Evolutionary conservation across 2,329 filamentous ascomycete genomes (phyloP).

Genomic region (Calcarisporium arbuscula): DNA sequence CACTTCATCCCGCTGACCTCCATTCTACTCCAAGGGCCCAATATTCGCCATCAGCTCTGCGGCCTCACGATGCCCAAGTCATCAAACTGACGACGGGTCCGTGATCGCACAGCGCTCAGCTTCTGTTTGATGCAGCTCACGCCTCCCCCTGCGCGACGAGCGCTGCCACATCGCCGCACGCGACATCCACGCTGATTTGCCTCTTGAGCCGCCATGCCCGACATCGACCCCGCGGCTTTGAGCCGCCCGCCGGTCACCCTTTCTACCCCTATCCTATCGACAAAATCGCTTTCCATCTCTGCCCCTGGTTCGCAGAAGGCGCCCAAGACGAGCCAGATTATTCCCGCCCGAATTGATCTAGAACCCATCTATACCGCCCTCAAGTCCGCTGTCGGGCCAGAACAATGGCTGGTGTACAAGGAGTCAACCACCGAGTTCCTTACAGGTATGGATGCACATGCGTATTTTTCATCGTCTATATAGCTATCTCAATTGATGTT

Average conservation of each 20-base stretch:
- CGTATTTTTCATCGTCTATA: slow-evolving; percentile 1
- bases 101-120: slow-evolving; percentile 35
- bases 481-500: too few species aligned
- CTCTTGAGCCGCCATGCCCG: slow-evolving; percentile 46
- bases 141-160: slow-evolving; percentile 35
- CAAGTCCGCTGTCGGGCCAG: slow-evolving; percentile 51
- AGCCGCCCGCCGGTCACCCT: slow-evolving; percentile 54
- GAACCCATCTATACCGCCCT: slow-evolving; percentile 58
- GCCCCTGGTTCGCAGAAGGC: slow-evolving; percentile 43
- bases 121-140: slow-evolving; percentile 37
- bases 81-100: slow-evolving; percentile 35
- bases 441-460: slow-evolving; percentile 39
- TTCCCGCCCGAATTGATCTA: slow-evolving; percentile 61
- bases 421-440: slow-evolving; percentile 57
- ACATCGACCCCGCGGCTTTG: slow-evolving; percentile 64
- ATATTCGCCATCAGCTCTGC: slow-evolving; percentile 32
- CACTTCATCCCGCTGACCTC: slow-evolving; percentile 23
- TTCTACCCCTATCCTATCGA: slow-evolving; percentile 51
- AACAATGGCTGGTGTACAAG: slow-evolving; percentile 61
- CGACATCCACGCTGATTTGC: slow-evolving; percentile 32
- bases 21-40: slow-evolving; percentile 16
- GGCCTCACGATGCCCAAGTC: slow-evolving; percentile 33
- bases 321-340: slow-evolving; percentile 54
- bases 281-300: slow-evolving; percentile 51
- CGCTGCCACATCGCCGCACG: slow-evolving; percentile 40